Percentiles rank a stretch among this genome's conserved stretches.
These are phyloP conservation scores for Citrus hindsii DNA, from an alignment of 345 rosid species.

Conservation along the genomic window DNA sequence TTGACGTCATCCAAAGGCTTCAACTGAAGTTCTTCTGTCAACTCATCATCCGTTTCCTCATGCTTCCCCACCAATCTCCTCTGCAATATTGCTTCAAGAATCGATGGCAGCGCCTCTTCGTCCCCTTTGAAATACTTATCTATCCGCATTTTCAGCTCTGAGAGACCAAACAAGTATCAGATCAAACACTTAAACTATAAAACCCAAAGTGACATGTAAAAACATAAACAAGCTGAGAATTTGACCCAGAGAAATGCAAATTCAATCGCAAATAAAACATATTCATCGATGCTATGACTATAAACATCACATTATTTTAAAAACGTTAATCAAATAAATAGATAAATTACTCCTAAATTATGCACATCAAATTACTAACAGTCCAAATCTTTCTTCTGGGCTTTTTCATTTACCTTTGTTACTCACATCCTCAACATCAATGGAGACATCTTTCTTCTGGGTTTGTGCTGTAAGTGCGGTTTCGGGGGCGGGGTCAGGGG, in stretches of 20 bases:
- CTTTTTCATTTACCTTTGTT: constrained; percentile 31
- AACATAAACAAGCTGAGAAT: neutral
- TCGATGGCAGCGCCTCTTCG: constrained; percentile 65
- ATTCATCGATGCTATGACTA: neutral
- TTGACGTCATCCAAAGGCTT: constrained; percentile 51
- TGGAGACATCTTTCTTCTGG: constrained; percentile 19
- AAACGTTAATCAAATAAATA: neutral
- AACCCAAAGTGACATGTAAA: neutral
- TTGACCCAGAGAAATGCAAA: neutral
- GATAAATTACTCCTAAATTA: neutral
- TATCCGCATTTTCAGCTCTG: constrained; percentile 62
- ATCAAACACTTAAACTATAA: neutral
- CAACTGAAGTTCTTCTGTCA: constrained; percentile 43
- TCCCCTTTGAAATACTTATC: constrained; percentile 75
- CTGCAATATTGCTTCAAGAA: constrained; percentile 60
- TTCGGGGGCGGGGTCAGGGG: constrained; percentile 18
- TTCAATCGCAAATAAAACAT: neutral
- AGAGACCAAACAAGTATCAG: constrained; percentile 14
- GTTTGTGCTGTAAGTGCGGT: constrained; percentile 2
- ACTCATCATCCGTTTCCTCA: constrained; percentile 70
- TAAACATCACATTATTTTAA: neutral
- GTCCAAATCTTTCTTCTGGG: neutral
- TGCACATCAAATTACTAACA: neutral
- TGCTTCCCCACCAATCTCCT: constrained; percentile 58
- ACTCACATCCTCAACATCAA: constrained; percentile 29